phyloP scores from a whole-genome alignment of 2,329 filamentous ascomycete genomes.

The Diaporthe humulicola region DNA sequence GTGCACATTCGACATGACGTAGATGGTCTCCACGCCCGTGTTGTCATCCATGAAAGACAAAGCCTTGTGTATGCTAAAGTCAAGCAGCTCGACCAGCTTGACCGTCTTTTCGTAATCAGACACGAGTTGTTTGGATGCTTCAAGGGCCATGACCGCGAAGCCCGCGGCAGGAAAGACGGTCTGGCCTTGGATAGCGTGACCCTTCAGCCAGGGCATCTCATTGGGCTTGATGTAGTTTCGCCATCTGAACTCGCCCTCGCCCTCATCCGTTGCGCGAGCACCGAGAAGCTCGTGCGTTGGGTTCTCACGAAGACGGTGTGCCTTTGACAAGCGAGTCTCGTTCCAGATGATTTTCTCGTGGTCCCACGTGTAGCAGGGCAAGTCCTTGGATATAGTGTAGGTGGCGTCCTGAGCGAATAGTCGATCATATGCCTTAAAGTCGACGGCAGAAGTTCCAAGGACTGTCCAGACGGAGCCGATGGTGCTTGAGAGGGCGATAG shows the following conservation, averaged over 20 bases:
- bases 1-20: not conserved
- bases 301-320: not conserved
- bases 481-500: conserved; percentile 39
- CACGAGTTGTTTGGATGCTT: conserved; percentile 39
- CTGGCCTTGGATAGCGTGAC: conserved; percentile 52
- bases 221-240: conserved; percentile 43
- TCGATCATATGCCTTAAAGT: conserved; percentile 19
- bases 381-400: conserved; percentile 25
- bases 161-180: conserved; percentile 54
- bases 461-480: conserved; percentile 41
- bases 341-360: conserved; percentile 34
- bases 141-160: conserved; percentile 43
- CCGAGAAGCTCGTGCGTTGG: conserved; percentile 39
- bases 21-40: conserved; percentile 33
- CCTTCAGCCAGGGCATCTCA: conserved; percentile 54
- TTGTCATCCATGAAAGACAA: conserved; percentile 40
- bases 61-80: conserved; percentile 43
- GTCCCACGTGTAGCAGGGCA: conserved; percentile 39
- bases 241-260: conserved; percentile 44
- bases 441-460: conserved; percentile 15
- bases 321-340: conserved; percentile 36
- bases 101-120: not conserved
- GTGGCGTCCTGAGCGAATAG: conserved; percentile 24
- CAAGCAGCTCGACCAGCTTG: conserved; percentile 39
- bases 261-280: not conserved